Percentiles rank a stretch among this genome's conserved stretches.
Evolutionary conservation across 169 alveolate genomes (phyloP).

Genomic region (Eimeria sp.): DNA sequence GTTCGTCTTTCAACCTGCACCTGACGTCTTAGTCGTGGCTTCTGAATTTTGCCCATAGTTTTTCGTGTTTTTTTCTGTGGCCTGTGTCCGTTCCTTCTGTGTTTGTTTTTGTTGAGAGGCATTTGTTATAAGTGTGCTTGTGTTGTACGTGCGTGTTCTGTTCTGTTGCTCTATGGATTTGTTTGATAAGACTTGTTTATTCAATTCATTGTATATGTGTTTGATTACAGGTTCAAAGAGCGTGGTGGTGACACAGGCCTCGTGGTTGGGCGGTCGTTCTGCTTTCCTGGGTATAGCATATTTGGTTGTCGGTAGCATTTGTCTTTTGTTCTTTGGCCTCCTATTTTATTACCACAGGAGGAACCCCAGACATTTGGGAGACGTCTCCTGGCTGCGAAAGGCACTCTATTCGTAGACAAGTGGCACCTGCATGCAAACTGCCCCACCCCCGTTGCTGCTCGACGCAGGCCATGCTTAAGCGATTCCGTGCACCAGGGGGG

Average conservation of each 20-base stretch:
- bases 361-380: conserved; percentile 80
- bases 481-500: background rate
- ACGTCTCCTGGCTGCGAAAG: conserved; percentile 77
- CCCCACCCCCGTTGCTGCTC: background rate
- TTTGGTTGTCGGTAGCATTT: conserved; percentile 73
- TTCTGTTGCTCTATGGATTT: background rate
- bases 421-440: background rate
- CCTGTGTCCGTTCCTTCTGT: background rate
- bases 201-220: background rate
- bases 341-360: conserved; percentile 61
- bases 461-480: background rate
- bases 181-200: background rate
- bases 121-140: background rate
- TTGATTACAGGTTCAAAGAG: conserved; percentile 81
- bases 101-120: background rate
- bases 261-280: conserved; percentile 86
- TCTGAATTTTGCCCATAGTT: background rate
- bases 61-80: background rate
- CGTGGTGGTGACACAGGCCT: conserved; percentile 85
- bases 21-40: background rate
- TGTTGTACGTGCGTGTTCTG: background rate
- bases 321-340: conserved; percentile 54
- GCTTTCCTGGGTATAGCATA: conserved; percentile 84
- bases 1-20: background rate
- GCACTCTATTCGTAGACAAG: conserved; percentile 63